Conservation (phyloP, 176 grass and related monocot genomes). For the Carex littledalei region DNA sequence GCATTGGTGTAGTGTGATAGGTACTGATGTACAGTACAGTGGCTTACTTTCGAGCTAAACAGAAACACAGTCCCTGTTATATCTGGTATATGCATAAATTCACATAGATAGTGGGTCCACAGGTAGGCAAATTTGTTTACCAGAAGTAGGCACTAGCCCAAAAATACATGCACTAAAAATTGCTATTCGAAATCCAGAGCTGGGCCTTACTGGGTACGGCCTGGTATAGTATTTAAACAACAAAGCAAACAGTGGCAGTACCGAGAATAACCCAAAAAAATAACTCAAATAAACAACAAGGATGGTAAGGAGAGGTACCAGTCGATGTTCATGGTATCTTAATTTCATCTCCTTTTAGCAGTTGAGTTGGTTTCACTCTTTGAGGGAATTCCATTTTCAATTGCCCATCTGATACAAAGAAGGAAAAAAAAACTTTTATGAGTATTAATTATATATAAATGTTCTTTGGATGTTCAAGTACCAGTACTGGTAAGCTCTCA, state of each 20-base stretch:
- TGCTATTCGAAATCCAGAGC: too few species aligned
- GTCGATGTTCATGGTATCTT: neutral
- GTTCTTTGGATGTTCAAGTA: neutral
- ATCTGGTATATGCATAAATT: neutral
- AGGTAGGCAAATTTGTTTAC: too few species aligned
- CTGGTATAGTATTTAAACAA: neutral
- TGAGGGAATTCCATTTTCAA: constrained; percentile 5
- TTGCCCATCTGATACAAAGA: constrained; percentile 14
- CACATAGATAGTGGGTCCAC: neutral
- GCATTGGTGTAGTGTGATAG: neutral
- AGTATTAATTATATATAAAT: neutral
- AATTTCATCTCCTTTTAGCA: constrained; percentile 24
- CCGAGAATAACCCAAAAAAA: neutral
- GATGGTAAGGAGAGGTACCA: neutral
- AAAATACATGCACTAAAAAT: too few species aligned
- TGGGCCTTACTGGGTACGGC: too few species aligned
- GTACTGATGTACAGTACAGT: neutral
- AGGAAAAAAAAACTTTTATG: neutral
- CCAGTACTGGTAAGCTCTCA: neutral
- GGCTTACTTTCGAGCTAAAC: neutral
- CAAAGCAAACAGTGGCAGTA: neutral
- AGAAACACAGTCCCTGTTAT: neutral
- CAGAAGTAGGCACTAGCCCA: too few species aligned
- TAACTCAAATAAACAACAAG: neutral
- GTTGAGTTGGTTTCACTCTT: constrained; percentile 1